phyloP scores from a whole-genome alignment of 1,139 yeast species.

The Geotrichum australiense region DNA sequence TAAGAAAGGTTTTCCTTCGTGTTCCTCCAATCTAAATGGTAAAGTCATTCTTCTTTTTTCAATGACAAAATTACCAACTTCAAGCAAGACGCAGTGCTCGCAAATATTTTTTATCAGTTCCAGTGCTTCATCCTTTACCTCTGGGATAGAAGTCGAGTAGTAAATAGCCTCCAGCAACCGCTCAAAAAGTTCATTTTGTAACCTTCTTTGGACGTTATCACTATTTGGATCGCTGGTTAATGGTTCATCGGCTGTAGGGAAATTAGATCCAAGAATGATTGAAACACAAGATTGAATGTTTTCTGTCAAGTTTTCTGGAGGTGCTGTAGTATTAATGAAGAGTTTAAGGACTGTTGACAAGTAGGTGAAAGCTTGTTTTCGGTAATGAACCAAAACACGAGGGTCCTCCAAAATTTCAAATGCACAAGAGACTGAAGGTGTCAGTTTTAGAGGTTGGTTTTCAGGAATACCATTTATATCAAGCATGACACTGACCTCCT shows the following conservation, averaged over 20 bases:
- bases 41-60: constrained; percentile 66
- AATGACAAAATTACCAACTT: constrained; percentile 64
- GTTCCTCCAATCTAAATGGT: constrained; percentile 66
- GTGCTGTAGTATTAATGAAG: constrained; percentile 57
- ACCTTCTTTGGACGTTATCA: constrained; percentile 46
- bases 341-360: constrained; percentile 60
- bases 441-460: constrained; percentile 62
- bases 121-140: constrained; percentile 62
- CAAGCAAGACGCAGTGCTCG: constrained; percentile 71
- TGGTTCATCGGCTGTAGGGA: constrained; percentile 32
- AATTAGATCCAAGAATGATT: constrained; percentile 44
- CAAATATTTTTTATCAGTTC: constrained; percentile 58
- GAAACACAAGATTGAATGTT: constrained; percentile 45
- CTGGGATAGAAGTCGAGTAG: constrained; percentile 68
- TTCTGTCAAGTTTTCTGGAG: constrained; percentile 51
- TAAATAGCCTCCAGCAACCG: constrained; percentile 63
- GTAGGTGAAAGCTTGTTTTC: constrained; percentile 71
- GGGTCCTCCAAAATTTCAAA: constrained; percentile 56
- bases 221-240: constrained; percentile 31
- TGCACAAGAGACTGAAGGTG: constrained; percentile 80
- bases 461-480: constrained; percentile 61
- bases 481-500: constrained; percentile 62
- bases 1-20: constrained; percentile 67
- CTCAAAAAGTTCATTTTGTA: constrained; percentile 49
- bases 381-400: constrained; percentile 56